Evolutionary conservation across 1,139 yeast genomes (phyloP), one percentile per base, ranked within the genome.

Genomic region (Casaregolazyma lundiana): DNA sequence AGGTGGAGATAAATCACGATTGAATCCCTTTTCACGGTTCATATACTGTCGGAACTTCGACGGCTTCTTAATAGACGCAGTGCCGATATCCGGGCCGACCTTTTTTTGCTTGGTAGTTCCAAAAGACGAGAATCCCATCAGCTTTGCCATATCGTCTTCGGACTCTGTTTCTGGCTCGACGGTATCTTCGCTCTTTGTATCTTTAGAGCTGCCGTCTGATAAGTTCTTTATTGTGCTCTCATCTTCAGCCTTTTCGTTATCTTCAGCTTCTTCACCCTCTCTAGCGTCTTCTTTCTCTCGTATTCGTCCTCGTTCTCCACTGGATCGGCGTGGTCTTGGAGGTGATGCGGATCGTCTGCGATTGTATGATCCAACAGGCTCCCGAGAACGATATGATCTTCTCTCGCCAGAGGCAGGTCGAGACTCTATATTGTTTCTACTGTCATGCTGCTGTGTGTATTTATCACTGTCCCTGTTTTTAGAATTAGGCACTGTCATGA

Each of bases 71-170:
- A 66, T 69, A 36, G 70, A 68, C 0, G 70, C 72, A 0, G 71
- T 73, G 13, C 78, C 79, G 4, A 72, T 73, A 49, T 76, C 73
- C 2, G 58, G 45, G 3, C 62, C 63, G 4, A 77, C 81, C 46
- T 78, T 78, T 53, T 78, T 78, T 38, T 80, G 77, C 59, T 82
- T 81, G 3, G 88, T 81, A 1, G 81, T 60, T 0, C 72, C 74
- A 62, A 83, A 82, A 1, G 77, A 76, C 2, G 74, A 67, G 56
- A 81, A 81, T 2, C 92, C 94, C 87, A 84, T 81, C 56, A 82
- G 67, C 38, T 62, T 52, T 43, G 56, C 55, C 66, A 68, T 63
- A 44, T 54, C 50, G 22, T 61, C 61, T 7, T 54, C 61, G 3
- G 42, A 8, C 9, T 43, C 43, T 3, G 18, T 13, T 16, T 41